Base-by-base conservation (phyloP, 2,329 filamentous ascomycete species). In the Xylariaceae sp. region DNA sequence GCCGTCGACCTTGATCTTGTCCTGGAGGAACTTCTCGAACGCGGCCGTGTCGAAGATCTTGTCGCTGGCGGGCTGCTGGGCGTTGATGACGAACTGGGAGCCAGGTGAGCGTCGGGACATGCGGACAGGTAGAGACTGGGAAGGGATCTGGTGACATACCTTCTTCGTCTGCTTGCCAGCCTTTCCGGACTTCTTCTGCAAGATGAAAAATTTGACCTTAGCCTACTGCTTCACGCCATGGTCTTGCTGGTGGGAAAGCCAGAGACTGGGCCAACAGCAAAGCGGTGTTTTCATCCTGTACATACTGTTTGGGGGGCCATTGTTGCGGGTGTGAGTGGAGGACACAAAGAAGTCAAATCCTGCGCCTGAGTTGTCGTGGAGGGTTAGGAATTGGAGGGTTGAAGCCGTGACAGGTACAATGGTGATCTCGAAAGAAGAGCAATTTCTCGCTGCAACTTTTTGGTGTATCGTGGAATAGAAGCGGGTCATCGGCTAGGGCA, bases 1-100 rank as follows among this genome's bases (percentile, higher is more conserved):
- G 73, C 90, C 90, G 55, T 95, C 92, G 57, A 98, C 88, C 86
- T 98, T 98, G 82, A 98, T 94, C 73, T 85, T 88, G 72, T 96
- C 92, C 79, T 95, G 89, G 47, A 98, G 85, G 84, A 98, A 98
- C 81, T 96, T 96, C 75, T 95, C 89, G 68, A 98, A 98, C 55
- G 89, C 89, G 58, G 85, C 80, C 65, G 94, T 81, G 68, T 98
- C 92, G 80, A 98, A 96, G 80, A 98, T 98, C 83, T 96, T 96
- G 80, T 98, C 92, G 74, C 80, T 85, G 56, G 89, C 89, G 59
- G 92, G 92, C 74, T 96, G 90, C 60, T 86, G 89, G 68, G 89
- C 90, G 76, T 98, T 94, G 85, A 98, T 96, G 76, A 94, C 82
- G 82, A 87, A 98, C 90, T 93, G 54, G 35, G 38, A 19, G 30